phyloP scores from a whole-genome alignment of 768 basidiomycete genomes.

The Heimioporus sp. region DNA sequence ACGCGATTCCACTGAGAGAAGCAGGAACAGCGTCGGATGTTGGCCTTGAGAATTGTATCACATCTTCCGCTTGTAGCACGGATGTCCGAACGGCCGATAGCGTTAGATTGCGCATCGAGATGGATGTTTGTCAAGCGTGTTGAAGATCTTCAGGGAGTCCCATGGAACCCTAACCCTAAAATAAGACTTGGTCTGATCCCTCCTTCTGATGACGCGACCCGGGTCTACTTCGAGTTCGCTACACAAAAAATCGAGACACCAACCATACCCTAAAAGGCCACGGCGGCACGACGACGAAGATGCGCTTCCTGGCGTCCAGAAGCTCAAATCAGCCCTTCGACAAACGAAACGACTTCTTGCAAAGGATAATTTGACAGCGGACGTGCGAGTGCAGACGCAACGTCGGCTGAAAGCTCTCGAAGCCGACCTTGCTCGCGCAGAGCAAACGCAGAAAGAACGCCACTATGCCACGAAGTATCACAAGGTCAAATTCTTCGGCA shows the following conservation, averaged over 20 bases:
- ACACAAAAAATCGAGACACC: conserved; percentile 10
- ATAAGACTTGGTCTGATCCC: background rate
- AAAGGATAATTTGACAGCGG: conserved; percentile 84
- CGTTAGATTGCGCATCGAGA: conserved; percentile 56
- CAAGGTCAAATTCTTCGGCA: conserved; percentile 93
- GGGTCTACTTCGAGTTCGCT: background rate
- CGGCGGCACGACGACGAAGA: conserved; percentile 12
- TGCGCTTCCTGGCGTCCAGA: conserved; percentile 67
- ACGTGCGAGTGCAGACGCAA: conserved; percentile 80
- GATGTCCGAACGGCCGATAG: conserved; percentile 34
- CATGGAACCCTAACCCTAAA: conserved; percentile 17
- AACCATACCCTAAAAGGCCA: conserved; percentile 12
- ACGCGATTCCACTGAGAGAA: conserved; percentile 45
- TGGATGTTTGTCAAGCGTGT: no score
- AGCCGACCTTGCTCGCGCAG: conserved; percentile 64
- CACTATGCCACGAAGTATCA: conserved; percentile 78
- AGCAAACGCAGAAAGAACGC: conserved; percentile 64
- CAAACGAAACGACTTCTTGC: conserved; percentile 82
- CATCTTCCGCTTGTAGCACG: conserved; percentile 14
- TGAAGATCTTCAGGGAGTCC: background rate
- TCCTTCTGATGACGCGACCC: conserved; percentile 14
- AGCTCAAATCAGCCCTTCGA: conserved; percentile 80
- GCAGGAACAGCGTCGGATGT: conserved; percentile 23
- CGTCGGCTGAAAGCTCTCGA: conserved; percentile 74
- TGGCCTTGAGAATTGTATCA: conserved; percentile 10